Percentiles rank a stretch among this genome's conserved stretches.
Evolutionary conservation across 73 alveolate species (phyloP).

Genomic region (Tetrahymena borealis): DNA sequence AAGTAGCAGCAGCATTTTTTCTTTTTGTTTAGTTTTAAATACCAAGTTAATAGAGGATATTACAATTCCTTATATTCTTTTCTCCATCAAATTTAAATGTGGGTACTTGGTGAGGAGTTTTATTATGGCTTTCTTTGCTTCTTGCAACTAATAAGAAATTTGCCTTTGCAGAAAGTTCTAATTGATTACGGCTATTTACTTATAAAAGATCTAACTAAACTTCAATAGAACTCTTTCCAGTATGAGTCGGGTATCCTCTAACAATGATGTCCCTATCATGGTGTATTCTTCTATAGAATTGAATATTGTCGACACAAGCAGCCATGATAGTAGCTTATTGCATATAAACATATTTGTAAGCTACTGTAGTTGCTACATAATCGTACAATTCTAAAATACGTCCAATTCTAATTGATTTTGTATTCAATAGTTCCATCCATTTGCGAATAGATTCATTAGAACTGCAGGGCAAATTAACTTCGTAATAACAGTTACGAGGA

Average conservation of each 20-base stretch:
- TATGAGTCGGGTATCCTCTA: conserved; percentile 15
- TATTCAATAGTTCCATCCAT: not conserved
- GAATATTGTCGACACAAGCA: conserved; percentile 16
- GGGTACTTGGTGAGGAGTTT: not conserved
- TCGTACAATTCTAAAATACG: conserved; percentile 24
- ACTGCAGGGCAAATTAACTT: not conserved
- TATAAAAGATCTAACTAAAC: conserved; percentile 16
- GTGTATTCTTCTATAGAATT: not conserved
- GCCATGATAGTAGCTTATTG: conserved; percentile 21
- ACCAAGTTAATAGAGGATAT: conserved; percentile 6
- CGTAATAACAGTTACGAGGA: not conserved
- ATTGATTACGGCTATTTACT: conserved; percentile 1
- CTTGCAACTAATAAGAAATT: conserved; percentile 30
- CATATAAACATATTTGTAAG: conserved; percentile 6
- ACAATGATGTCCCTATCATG: conserved; percentile 13
- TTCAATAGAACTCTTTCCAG: conserved; percentile 31
- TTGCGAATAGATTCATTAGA: not conserved
- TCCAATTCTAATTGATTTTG: conserved; percentile 33
- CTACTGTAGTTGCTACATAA: conserved; percentile 20
- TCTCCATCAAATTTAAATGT: conserved; percentile 8
- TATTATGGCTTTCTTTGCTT: conserved; percentile 6
- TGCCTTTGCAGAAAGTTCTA: conserved; percentile 12
- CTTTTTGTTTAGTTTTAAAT: not conserved
- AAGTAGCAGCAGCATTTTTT: conserved; percentile 1
- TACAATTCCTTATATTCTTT: not conserved